Conservation (phyloP, 2,329 filamentous ascomycete species). For the Colletotrichum kahawae region DNA sequence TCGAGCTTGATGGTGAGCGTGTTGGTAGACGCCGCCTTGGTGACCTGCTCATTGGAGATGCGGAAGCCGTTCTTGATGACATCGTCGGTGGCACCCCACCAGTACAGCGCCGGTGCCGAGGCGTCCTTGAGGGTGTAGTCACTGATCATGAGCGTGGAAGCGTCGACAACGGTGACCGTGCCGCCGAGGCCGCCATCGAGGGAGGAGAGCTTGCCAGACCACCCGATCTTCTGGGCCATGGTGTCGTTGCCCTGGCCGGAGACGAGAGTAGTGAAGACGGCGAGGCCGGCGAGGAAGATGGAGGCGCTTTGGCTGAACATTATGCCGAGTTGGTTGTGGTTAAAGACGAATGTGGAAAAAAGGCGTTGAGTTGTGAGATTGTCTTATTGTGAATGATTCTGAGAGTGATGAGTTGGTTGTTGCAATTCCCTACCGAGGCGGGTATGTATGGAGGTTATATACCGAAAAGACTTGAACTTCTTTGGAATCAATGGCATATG, state of each 20-base stretch:
- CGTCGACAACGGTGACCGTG: constrained; percentile 25
- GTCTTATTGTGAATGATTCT: fast-evolving
- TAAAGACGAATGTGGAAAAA: neutral
- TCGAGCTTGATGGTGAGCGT: constrained; percentile 27
- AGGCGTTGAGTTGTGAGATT: neutral
- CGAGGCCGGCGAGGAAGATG: constrained; percentile 7
- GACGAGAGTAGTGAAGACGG: constrained; percentile 3
- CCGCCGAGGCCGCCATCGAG: constrained; percentile 30
- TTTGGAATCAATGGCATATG: neutral
- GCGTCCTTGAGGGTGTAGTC: constrained; percentile 29
- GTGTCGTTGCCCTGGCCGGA: neutral
- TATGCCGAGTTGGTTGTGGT: neutral
- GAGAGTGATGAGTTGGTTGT: neutral
- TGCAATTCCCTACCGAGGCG: neutral
- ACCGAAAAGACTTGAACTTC: neutral
- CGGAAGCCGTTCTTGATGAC: constrained; percentile 28
- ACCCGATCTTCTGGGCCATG: constrained; percentile 18
- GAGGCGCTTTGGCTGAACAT: neutral
- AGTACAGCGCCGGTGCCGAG: constrained; percentile 31
- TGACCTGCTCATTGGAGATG: constrained; percentile 28
- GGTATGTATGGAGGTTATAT: neutral
- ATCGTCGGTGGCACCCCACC: constrained; percentile 28
- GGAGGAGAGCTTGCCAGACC: constrained; percentile 23
- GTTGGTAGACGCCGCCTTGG: constrained; percentile 17
- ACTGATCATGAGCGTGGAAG: constrained; percentile 24